Evolutionary conservation across 768 basidiomycete species (phyloP).

Genomic region (Mycena albidolilacea): DNA sequence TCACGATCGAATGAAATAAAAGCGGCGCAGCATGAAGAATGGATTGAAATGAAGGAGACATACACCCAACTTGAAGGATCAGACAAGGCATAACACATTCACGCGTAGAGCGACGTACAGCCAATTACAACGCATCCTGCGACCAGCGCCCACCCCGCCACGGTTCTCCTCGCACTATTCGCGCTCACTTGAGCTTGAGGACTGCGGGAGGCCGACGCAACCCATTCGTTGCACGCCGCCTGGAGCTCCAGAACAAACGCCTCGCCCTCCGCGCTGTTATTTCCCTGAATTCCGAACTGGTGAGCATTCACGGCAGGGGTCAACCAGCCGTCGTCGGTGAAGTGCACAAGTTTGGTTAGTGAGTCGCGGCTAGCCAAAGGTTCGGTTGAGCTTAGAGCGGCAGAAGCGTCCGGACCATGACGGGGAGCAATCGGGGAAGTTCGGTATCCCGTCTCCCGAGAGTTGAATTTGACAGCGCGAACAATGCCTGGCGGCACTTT

Average conservation of each 20-base stretch:
- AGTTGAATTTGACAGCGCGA: conserved; percentile 23
- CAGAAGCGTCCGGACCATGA: too few species aligned
- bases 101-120: conserved; percentile 12
- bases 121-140: conserved; percentile 16
- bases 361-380: conserved; percentile 35
- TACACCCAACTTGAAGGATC: too few species aligned
- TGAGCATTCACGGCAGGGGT: conserved; percentile 84
- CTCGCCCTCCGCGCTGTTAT: conserved; percentile 80
- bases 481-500: conserved; percentile 60
- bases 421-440: too few species aligned
- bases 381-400: conserved; percentile 27
- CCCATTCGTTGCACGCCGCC: conserved; percentile 85
- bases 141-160: conserved; percentile 25
- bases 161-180: conserved; percentile 51
- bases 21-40: too few species aligned
- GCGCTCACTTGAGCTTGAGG: conserved; percentile 26
- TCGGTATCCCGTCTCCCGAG: not conserved
- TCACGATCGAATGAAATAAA: too few species aligned
- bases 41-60: too few species aligned
- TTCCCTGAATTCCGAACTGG: conserved; percentile 61
- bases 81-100: not conserved
- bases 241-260: conserved; percentile 85
- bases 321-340: conserved; percentile 76
- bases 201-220: conserved; percentile 66
- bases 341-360: conserved; percentile 55